Evolutionary conservation across 139 green algal species (phyloP), one percentile per base, ranked within the genome.

Genomic region (Dunaliella primolecta): DNA sequence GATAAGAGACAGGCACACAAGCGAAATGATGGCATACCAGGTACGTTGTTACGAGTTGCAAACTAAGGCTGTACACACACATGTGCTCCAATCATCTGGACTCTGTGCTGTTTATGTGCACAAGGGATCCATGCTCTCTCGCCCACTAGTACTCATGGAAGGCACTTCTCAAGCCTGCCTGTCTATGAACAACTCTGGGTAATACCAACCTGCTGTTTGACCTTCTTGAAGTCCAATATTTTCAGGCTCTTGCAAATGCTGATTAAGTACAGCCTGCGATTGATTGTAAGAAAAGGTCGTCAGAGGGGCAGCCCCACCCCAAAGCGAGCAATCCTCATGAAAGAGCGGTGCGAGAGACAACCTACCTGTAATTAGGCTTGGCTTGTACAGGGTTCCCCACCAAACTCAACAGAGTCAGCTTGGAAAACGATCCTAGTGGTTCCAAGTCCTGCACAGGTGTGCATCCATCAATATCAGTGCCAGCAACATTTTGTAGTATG

Each of bases 211-310:
- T 97, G 93, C 36, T 93, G 88, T 82, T 98, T 99, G 31, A 99
- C 93, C 83, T 97, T 98, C 36, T 91, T 90, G 87, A 98, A 99
- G 90, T 99, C 96, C 55, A 99, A 87, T 38, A 97, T 84, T 83
- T 97, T 98, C 30, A 99, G 86, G 25, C 88, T 57, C 7, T 93
- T 93, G 74, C 95, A 91, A 34, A 89, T 91, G 79, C 91, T 90
- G 74, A 99, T 94, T 1, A 95, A 86, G 83, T 98, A 99, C 79
- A 98, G 81, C 86, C 95, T 95, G 89, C 29, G 64, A n/a, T n/a
- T n/a, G n/a, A n/a, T n/a, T n/a, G n/a, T n/a, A n/a, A n/a, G n/a
- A n/a, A n/a, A n/a, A n/a, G n/a, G n/a, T 0, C 36, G 76, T 56
- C n/a, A 34, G 78, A 1, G 64, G 70, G 78, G 75, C 46, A 25